phyloP scores from a whole-genome alignment of 2,329 filamentous ascomycete species.

The Colletotrichum filicis region DNA sequence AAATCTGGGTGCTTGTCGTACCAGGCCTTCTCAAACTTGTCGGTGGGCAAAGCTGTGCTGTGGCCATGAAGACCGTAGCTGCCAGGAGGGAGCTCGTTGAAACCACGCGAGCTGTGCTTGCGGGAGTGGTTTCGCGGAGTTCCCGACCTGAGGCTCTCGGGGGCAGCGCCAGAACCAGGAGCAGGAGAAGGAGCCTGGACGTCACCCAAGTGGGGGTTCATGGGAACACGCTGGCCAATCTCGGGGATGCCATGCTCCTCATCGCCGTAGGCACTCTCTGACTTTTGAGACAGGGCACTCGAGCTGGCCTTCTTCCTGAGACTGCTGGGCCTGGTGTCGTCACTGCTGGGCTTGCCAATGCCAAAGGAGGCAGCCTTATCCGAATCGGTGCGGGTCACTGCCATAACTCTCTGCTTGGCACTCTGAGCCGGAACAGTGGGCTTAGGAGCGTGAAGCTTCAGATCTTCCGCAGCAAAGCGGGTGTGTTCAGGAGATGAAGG shows the following conservation, averaged over 20 bases:
- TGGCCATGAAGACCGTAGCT: conserved; percentile 96
- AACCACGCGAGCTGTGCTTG: conserved; percentile 78
- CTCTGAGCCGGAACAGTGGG: conserved; percentile 84
- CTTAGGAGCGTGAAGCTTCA: conserved; percentile 90
- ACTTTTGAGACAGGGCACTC: conserved; percentile 61
- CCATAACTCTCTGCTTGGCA: conserved; percentile 84
- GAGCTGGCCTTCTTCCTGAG: conserved; percentile 72
- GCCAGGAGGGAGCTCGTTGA: conserved; percentile 78
- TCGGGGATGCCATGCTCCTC: conserved; percentile 92
- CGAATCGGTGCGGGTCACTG: conserved; percentile 93
- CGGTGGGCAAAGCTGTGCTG: conserved; percentile 67
- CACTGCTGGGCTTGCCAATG: conserved; percentile 74
- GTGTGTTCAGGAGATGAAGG: conserved; percentile 74
- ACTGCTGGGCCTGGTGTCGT: conserved; percentile 55
- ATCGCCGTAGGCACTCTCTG: conserved; percentile 50
- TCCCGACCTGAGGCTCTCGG: conserved; percentile 49
- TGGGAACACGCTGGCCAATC: conserved; percentile 91
- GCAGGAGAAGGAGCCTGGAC: conserved; percentile 93
- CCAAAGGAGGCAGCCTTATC: conserved; percentile 85
- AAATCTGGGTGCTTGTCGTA: conserved; percentile 92
- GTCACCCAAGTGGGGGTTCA: conserved; percentile 92
- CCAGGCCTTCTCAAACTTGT: conserved; percentile 91
- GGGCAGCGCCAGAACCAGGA: conserved; percentile 54
- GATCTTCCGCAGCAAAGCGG: conserved; percentile 80
- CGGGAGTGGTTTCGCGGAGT: conserved; percentile 69